A percentile compares a stretch with the other conserved stretches of the same genome.
phyloP scores from a whole-genome alignment of 208 protist genomes.

The Porcisia deanei region DNA sequence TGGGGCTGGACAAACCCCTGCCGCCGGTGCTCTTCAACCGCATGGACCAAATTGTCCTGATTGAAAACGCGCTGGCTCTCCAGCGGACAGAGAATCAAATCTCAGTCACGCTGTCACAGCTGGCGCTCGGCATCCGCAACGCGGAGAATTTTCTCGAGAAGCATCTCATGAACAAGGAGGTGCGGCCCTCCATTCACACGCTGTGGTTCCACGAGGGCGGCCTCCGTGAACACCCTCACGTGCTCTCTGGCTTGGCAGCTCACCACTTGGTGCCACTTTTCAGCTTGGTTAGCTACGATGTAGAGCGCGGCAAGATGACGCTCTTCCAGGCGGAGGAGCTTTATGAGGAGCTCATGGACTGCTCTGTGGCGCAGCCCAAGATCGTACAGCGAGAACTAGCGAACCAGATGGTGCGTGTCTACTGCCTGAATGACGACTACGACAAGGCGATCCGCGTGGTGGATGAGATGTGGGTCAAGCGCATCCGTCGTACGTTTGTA shows the following conservation, averaged over 20 bases:
- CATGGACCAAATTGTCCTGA: slow-evolving; percentile 78
- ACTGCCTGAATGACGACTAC: slow-evolving; percentile 78
- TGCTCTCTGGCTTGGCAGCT: slow-evolving; percentile 73
- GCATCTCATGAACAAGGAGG: slow-evolving; percentile 70
- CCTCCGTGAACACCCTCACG: slow-evolving; percentile 71
- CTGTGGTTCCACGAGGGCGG: slow-evolving; percentile 90
- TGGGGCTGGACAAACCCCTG: slow-evolving; percentile 62
- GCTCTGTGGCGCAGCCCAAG: slow-evolving; percentile 80
- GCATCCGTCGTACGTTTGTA: slow-evolving; percentile 88
- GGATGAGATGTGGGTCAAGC: slow-evolving; percentile 72
- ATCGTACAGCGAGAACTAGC: slow-evolving; percentile 89
- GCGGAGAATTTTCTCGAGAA: slow-evolving; percentile 86
- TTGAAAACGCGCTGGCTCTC: slow-evolving; percentile 86
- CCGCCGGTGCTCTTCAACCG: slow-evolving; percentile 86
- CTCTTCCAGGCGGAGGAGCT: slow-evolving; percentile 73
- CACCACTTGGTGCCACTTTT: slow-evolving; percentile 92
- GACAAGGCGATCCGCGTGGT: slow-evolving; percentile 80
- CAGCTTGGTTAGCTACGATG: slow-evolving; percentile 85
- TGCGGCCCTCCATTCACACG: slow-evolving; percentile 82
- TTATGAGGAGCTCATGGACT: slow-evolving; percentile 91
- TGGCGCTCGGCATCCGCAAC: slow-evolving; percentile 82
- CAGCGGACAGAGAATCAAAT: slow-evolving; percentile 86
- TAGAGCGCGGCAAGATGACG: slow-evolving; percentile 86
- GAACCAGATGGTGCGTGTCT: slow-evolving; percentile 88
- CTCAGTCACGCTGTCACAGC: slow-evolving; percentile 82